These are phyloP conservation scores for Cercospora citrullina DNA, from an alignment of 2,329 filamentous ascomycete genomes.

Conservation along the genomic window DNA sequence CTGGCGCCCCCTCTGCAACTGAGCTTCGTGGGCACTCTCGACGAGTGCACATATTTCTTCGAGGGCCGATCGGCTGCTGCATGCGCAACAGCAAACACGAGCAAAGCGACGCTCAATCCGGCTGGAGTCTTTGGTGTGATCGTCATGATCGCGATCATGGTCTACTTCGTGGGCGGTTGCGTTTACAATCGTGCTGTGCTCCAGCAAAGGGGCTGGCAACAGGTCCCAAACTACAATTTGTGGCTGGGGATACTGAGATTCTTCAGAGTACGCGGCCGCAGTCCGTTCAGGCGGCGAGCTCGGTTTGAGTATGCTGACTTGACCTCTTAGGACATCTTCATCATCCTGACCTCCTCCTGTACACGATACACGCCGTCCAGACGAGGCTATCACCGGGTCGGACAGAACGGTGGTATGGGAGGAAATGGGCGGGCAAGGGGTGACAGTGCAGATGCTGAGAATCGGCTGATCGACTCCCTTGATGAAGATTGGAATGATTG, in stretches of 20 bases:
- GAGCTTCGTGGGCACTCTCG: slow-evolving; percentile 78
- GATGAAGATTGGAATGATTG: slow-evolving; percentile 95
- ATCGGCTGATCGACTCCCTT: slow-evolving; percentile 88
- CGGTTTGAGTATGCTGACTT: slow-evolving; percentile 18
- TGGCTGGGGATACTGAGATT: slow-evolving; percentile 89
- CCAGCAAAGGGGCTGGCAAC: slow-evolving; percentile 91
- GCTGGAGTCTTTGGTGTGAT: slow-evolving; percentile 88
- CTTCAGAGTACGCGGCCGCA: slow-evolving; percentile 62
- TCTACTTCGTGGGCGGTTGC: slow-evolving; percentile 88
- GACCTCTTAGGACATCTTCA: slow-evolving; percentile 55
- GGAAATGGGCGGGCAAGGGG: slow-evolving; percentile 45
- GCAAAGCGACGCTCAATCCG: slow-evolving; percentile 62
- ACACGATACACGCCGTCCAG: slow-evolving; percentile 63
- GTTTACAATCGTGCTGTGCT: slow-evolving; percentile 94
- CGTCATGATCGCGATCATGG: slow-evolving; percentile 70
- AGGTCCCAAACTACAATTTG: slow-evolving; percentile 89
- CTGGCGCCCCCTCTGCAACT: slow-evolving; percentile 66
- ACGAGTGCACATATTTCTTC: slow-evolving; percentile 95
- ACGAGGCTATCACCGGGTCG: slow-evolving; percentile 67
- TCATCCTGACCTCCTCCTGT: slow-evolving; percentile 70
- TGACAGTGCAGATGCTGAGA: slow-evolving; percentile 74
- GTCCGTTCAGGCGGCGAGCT: slow-evolving; percentile 12
- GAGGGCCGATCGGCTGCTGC: slow-evolving; percentile 84
- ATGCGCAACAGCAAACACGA: slow-evolving; percentile 68
- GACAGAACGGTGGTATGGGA: slow-evolving; percentile 52